Evolutionary conservation across 306 rosid species (phyloP), one percentile per base, ranked within the genome.

Genomic region (Betula pendula): DNA sequence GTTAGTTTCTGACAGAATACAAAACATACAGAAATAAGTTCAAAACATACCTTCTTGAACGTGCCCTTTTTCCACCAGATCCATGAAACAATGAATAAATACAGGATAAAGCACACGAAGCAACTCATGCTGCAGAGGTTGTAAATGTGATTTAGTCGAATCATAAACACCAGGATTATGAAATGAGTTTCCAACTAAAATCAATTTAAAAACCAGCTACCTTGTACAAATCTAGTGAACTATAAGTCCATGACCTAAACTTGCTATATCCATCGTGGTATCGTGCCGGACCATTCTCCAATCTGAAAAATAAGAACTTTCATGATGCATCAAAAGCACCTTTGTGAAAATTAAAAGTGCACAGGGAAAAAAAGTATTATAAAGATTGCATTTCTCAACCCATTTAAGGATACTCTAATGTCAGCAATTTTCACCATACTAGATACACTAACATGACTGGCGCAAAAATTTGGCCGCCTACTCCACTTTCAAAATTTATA

Each of bases 61-160:
- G 79, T 96, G 97, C 77, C 99, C 97, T 75, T 91, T 91, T 4
- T 97, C 99, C 51, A 96, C 94, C n/a, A 92, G 93, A 81, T 92
- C 99, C 97, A 96, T 92, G 80, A 92, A 96, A 81, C 97, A 91
- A 73, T 96, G 99, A 9, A 96, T 90, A 81, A 92, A 96, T 13
- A 92, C 98, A 0, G 99, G 99, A 89, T 92, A 92, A 75, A 96
- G 97, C 78, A 96, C 97, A 2, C 98, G 98, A 70, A 96, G 91
- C 88, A 96, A 85, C 84, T 96, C 99, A 75, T 88, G 96, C 99
- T 92, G 96, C 83, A 89, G 66, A 75, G 70, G 75, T 60, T 20
- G 29, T 48, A 49, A 79, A 52, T 52, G 25, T 38, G 45, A 65
- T 8, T 62, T 66, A 66, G 70, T 38, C 17, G n/a, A 35, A 8